Percentiles rank a stretch among this genome's conserved stretches.
phyloP scores from a whole-genome alignment of 495 filamentous ascomycete genomes.

The Tetracladium marchalianum region DNA sequence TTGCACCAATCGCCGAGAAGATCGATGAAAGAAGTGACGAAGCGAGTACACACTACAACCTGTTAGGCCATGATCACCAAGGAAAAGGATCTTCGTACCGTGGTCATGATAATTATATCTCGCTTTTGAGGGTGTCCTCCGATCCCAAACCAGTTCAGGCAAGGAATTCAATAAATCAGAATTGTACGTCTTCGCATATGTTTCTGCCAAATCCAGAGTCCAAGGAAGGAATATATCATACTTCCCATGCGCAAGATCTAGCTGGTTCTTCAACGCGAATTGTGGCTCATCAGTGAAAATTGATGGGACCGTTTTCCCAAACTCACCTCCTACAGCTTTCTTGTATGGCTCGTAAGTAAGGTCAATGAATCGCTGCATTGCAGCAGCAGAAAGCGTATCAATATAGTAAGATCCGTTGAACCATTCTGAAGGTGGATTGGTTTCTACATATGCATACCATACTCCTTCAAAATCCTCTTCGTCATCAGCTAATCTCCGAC shows the following conservation, averaged over 20 bases:
- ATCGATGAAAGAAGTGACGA: constrained; percentile 18
- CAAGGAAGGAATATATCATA: constrained; percentile 18
- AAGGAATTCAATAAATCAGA: constrained; percentile 10
- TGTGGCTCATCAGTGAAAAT: constrained; percentile 24
- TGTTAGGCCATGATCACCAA: too few relatives aligned
- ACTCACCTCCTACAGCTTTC: constrained; percentile 14
- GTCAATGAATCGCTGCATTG: constrained; percentile 16
- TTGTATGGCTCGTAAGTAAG: constrained; percentile 21
- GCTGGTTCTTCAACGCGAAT: constrained; percentile 17
- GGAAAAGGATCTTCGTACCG: too few relatives aligned
- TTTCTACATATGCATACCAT: constrained; percentile 20
- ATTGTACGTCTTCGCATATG: constrained; percentile 6
- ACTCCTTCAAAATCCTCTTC: constrained; percentile 4
- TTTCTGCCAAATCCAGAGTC: constrained; percentile 9
- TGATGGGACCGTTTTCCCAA: constrained; percentile 15
- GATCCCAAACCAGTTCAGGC: constrained; percentile 18
- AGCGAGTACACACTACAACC: constrained; percentile 10
- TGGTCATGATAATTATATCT: constrained; percentile 19
- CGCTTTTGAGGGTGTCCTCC: not conserved
- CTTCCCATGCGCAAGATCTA: constrained; percentile 3
- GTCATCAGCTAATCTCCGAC: constrained; percentile 1
- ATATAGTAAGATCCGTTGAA: constrained; percentile 20
- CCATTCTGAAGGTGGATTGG: constrained; percentile 13
- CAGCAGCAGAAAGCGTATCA: constrained; percentile 17
- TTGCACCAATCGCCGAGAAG: constrained; percentile 17